Percentiles rank a stretch among this genome's conserved stretches.
These are phyloP conservation scores for Fistulinella cinereoalba DNA, from an alignment of 1,284 basidiomycete genomes.

Conservation along the genomic window DNA sequence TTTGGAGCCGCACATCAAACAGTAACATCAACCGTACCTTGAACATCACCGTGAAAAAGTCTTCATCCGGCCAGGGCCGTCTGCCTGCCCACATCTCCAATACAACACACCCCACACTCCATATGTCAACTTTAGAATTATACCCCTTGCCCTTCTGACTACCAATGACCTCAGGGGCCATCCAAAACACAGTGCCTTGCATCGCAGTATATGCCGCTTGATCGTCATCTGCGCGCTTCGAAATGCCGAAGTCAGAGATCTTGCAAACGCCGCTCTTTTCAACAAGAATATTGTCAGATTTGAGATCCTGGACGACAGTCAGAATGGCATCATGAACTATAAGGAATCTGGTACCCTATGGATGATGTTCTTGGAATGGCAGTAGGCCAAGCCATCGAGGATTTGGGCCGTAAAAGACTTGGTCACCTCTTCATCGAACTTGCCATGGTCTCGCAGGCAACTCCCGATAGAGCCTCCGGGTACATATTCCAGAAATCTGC, in stretches of 20 bases:
- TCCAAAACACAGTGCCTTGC: constrained; percentile 99
- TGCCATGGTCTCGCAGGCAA: constrained; percentile 89
- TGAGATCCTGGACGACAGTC: constrained; percentile 69
- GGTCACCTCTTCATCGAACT: constrained; percentile 89
- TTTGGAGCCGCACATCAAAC: constrained; percentile 4
- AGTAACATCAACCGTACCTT: constrained; percentile 54
- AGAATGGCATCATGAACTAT: neutral
- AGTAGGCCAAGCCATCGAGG: constrained; percentile 87
- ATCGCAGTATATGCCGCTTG: constrained; percentile 84
- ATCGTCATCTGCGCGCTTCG: constrained; percentile 86
- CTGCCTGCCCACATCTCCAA: constrained; percentile 98
- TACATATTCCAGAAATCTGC: constrained; percentile 95
- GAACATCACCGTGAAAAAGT: constrained; percentile 91
- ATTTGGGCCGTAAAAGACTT: constrained; percentile 95
- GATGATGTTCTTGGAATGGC: constrained; percentile 89
- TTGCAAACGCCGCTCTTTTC: constrained; percentile 94
- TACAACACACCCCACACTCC: constrained; percentile 96
- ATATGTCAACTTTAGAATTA: constrained; percentile 96
- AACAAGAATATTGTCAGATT: constrained; percentile 97
- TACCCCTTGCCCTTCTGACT: constrained; percentile 79
- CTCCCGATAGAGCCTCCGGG: constrained; percentile 96
- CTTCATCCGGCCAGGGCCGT: constrained; percentile 89
- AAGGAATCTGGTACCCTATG: constrained; percentile 65
- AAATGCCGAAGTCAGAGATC: constrained; percentile 98
- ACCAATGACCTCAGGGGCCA: constrained; percentile 96